These are phyloP conservation scores for Podospora australis DNA, from an alignment of 495 filamentous ascomycete genomes.

Conservation along the genomic window DNA sequence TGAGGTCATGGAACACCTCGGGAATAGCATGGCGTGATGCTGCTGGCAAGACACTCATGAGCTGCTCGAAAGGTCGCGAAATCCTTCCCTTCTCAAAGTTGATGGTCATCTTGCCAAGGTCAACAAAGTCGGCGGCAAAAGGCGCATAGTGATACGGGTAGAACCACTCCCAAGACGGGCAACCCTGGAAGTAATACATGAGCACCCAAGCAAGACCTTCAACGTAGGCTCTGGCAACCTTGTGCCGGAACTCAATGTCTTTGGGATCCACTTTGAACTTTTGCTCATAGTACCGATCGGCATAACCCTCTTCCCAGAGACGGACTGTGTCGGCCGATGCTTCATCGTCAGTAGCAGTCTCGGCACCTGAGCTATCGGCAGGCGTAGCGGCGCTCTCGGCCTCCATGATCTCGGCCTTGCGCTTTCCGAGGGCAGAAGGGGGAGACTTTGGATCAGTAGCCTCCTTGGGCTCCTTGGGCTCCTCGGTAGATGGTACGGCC, in stretches of 20 bases:
- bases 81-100: constrained; percentile 79
- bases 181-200: constrained; percentile 95
- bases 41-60: constrained; percentile 96
- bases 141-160: constrained; percentile 98
- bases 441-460: constrained; percentile 17
- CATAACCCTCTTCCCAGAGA: constrained; percentile 93
- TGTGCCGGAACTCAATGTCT: constrained; percentile 79
- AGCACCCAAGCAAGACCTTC: constrained; percentile 98
- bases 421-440: constrained; percentile 45
- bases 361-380: constrained; percentile 38
- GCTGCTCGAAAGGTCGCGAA: constrained; percentile 91
- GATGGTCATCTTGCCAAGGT: constrained; percentile 70
- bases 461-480: constrained; percentile 6
- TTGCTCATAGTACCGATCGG: constrained; percentile 92
- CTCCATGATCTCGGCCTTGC: constrained; percentile 54
- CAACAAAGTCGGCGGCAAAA: constrained; percentile 91
- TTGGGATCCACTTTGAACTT: constrained; percentile 85
- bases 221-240: constrained; percentile 90
- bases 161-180: constrained; percentile 97
- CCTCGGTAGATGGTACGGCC: constrained; percentile 10
- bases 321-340: constrained; percentile 71
- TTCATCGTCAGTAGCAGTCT: constrained; percentile 48
- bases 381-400: constrained; percentile 49
- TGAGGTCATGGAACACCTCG: constrained; percentile 74
- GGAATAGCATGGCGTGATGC: constrained; percentile 89